Conservation (phyloP, 345 rosid species). For the Euphorbia tirucalli region DNA sequence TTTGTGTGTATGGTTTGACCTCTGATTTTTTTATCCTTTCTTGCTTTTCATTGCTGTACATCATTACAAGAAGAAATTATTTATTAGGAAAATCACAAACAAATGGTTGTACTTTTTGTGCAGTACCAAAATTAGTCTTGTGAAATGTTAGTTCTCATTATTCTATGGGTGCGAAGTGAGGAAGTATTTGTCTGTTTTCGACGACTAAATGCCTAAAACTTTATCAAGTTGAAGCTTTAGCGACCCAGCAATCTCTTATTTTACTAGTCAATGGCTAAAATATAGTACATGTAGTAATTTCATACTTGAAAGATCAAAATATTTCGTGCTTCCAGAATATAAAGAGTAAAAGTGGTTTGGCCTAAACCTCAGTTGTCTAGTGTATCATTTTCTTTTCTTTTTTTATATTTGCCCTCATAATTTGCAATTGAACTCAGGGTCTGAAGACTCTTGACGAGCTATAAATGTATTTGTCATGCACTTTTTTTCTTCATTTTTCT, state of each 20-base stretch:
- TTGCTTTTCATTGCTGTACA: not conserved
- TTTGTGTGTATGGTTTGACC: not conserved
- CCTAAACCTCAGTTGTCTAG: not conserved
- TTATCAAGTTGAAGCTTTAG: not conserved
- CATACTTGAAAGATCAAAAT: not conserved
- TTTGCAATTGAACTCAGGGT: not conserved
- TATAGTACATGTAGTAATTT: not conserved
- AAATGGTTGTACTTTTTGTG: not conserved
- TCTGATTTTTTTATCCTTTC: not conserved
- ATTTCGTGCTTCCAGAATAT: not conserved
- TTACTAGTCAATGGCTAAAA: not conserved
- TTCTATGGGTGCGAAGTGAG: not conserved
- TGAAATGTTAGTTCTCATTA: not conserved
- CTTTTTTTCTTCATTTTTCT: not conserved
- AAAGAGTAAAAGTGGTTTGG: not conserved
- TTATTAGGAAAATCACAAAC: not conserved
- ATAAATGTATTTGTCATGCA: not conserved
- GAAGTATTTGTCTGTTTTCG: not conserved
- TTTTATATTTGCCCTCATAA: not conserved
- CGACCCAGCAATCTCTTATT: not conserved
- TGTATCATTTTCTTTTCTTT: not conserved
- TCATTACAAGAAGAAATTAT: not conserved
- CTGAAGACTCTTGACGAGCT: not conserved
- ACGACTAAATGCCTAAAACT: not conserved
- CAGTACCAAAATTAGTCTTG: not conserved